Evolutionary conservation across 345 rosid genomes (phyloP).

Genomic region (Garcia nutans): DNA sequence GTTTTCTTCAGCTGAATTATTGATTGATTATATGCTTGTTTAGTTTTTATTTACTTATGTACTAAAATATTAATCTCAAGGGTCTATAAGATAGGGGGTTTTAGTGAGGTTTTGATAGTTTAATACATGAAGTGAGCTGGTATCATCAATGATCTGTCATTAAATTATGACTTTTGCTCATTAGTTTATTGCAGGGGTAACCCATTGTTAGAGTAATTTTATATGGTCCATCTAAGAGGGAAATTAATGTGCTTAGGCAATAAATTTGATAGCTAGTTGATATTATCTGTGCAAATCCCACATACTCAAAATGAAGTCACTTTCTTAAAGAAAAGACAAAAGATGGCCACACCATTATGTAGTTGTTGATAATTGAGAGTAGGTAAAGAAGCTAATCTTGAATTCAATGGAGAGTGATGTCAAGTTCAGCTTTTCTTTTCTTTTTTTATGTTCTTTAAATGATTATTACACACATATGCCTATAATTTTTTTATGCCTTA

Average conservation of each 20-base stretch:
- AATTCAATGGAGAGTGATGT: slow-evolving; percentile 15
- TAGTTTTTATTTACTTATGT: no score
- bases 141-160: not conserved
- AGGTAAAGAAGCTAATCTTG: slow-evolving; percentile 9
- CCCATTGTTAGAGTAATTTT: not conserved
- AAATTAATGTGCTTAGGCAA: not conserved
- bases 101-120: not conserved
- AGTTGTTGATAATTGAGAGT: not conserved
- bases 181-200: not conserved
- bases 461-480: not conserved
- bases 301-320: not conserved
- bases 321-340: not conserved
- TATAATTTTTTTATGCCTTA: not conserved
- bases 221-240: not conserved
- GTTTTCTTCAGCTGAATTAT: not conserved
- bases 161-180: not conserved
- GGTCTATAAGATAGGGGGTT: no score
- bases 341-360: slow-evolving; percentile 8
- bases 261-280: not conserved
- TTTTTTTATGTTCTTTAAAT: not conserved
- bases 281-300: not conserved
- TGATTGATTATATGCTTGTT: not conserved
- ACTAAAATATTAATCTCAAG: not conserved
- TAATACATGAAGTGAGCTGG: not conserved
- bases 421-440: slow-evolving; percentile 5